These are phyloP conservation scores for Colletotrichum ledebouriae DNA, from an alignment of 2,329 filamentous ascomycete genomes.

Conservation along the genomic window DNA sequence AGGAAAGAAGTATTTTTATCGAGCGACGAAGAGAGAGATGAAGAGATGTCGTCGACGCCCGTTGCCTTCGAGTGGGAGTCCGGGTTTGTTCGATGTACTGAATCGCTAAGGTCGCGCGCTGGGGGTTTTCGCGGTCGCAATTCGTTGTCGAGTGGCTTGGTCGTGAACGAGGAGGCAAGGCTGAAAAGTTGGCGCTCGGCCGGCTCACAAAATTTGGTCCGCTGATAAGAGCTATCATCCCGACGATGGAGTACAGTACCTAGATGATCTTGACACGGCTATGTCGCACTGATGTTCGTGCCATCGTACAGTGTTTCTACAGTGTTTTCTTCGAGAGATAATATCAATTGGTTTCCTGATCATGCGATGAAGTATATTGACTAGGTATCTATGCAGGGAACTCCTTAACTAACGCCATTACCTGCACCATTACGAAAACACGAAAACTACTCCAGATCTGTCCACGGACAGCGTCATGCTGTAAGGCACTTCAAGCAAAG, in stretches of 20 bases:
- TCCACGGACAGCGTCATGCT: slow-evolving; percentile 94
- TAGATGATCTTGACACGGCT: not conserved
- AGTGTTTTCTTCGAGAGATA: not conserved
- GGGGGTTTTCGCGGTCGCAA: slow-evolving; percentile 7
- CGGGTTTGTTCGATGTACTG: not conserved
- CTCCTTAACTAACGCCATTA: slow-evolving; percentile 18
- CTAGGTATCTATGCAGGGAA: slow-evolving; percentile 31
- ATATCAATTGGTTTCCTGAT: not conserved
- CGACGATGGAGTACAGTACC: not conserved
- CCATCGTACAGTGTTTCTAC: not conserved
- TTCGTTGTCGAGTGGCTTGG: slow-evolving; percentile 27
- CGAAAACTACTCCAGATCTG: slow-evolving; percentile 88
- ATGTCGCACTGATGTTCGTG: too few relatives aligned
- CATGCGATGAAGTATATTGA: slow-evolving; percentile 18
- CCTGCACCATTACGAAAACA: slow-evolving; percentile 63
- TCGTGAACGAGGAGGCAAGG: slow-evolving; percentile 28
- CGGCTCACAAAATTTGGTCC: slow-evolving; percentile 40
- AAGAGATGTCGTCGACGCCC: too few relatives aligned
- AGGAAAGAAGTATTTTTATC: not conserved
- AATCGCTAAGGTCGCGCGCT: not conserved
- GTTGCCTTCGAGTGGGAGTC: too few relatives aligned
- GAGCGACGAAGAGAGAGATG: too few relatives aligned
- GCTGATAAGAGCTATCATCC: slow-evolving; percentile 39
- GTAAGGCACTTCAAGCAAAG: slow-evolving; percentile 89
- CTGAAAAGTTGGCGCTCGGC: slow-evolving; percentile 42